A percentile compares a stretch with the other conserved stretches of the same genome.
Evolutionary conservation across 805 yeast genomes (phyloP).

Genomic region (Candida glaebosa): DNA sequence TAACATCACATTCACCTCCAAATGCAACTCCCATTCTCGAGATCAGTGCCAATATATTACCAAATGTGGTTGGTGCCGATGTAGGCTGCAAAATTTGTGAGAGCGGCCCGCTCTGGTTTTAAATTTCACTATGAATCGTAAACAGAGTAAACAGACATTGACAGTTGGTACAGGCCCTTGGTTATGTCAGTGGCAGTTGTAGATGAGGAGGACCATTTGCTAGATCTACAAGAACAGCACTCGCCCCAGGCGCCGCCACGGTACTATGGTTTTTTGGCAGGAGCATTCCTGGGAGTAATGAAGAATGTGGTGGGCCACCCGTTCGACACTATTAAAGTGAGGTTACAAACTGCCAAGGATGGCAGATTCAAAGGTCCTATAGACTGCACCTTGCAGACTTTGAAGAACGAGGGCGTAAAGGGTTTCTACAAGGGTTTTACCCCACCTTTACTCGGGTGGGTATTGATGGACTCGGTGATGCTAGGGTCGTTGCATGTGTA

Average conservation of each 20-base stretch:
- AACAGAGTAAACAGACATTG: no score
- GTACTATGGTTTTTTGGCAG: conserved; percentile 81
- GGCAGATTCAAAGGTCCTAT: conserved; percentile 73
- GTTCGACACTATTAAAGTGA: conserved; percentile 84
- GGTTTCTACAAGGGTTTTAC: conserved; percentile 91
- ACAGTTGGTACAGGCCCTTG: neutral
- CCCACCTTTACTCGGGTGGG: conserved; percentile 93
- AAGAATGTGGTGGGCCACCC: conserved; percentile 93
- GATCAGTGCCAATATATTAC: no score
- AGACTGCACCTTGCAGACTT: conserved; percentile 74
- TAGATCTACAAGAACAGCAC: conserved; percentile 10
- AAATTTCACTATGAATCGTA: no score
- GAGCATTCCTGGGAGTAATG: conserved; percentile 81
- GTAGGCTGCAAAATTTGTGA: no score
- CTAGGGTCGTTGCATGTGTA: conserved; percentile 82
- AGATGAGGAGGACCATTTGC: conserved; percentile 24
- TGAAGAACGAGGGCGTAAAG: conserved; percentile 66
- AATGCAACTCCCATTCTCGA: no score
- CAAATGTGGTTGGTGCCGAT: no score
- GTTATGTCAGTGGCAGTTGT: conserved; percentile 23
- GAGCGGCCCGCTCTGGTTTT: no score
- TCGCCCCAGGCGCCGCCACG: conserved; percentile 39
- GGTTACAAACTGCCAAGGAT: conserved; percentile 66
- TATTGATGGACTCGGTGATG: conserved; percentile 88
- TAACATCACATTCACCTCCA: no score